phyloP scores from a whole-genome alignment of 179 eudicot species.

The Sideroxylon spinosum region DNA sequence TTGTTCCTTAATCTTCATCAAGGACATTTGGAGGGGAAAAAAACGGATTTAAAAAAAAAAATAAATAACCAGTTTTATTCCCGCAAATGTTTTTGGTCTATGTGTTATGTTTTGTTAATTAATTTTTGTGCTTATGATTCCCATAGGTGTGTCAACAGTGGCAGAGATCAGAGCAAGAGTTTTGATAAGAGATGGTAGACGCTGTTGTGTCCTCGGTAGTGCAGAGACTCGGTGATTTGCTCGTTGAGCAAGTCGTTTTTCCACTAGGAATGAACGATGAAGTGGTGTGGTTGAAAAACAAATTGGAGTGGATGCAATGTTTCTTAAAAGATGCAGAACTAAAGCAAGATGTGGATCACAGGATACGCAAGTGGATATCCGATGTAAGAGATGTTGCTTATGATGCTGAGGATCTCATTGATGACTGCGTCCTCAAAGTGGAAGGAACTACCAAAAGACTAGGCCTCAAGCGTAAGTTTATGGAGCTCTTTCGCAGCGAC shows the following conservation, averaged over 20 bases:
- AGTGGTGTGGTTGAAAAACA: not conserved
- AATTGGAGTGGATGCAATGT: not conserved
- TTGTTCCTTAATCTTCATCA: too few species aligned
- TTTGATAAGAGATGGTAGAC: not conserved
- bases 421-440: not conserved
- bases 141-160: too few species aligned
- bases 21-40: too few species aligned
- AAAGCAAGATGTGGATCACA: not conserved
- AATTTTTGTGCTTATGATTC: too few species aligned
- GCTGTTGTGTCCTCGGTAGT: not conserved
- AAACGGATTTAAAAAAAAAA: too few species aligned
- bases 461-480: not conserved
- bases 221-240: not conserved
- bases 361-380: not conserved
- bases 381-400: too few species aligned
- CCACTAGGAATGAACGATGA: not conserved
- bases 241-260: not conserved
- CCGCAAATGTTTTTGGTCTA: too few species aligned
- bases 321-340: not conserved
- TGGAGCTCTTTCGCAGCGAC: not conserved
- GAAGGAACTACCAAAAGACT: not conserved
- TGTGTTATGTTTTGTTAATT: too few species aligned
- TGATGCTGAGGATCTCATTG: not conserved
- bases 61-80: too few species aligned
- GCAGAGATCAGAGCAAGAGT: too few species aligned